Percentiles rank a stretch among this genome's conserved stretches.
These are phyloP conservation scores for Scenedesmus sp. DNA, from an alignment of 163 green algal species.

Conservation along the genomic window DNA sequence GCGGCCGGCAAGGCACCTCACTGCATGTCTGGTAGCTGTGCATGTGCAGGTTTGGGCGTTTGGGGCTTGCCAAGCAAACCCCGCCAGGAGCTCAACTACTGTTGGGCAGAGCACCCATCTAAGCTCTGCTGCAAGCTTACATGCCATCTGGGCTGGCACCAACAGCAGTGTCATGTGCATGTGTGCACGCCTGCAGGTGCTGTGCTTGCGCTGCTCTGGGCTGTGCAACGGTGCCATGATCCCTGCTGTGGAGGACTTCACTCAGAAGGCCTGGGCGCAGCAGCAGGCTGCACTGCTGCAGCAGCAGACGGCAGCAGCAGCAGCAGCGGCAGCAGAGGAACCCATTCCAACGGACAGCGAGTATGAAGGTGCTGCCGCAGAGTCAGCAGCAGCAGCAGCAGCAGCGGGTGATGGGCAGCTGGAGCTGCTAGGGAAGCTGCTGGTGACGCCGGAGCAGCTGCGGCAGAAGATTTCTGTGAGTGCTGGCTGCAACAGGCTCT, in stretches of 20 bases:
- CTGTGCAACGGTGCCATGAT: slow-evolving; percentile 90
- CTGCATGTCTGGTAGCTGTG: background rate
- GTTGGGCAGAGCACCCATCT: too few species aligned
- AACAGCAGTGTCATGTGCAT: background rate
- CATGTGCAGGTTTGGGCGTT: background rate
- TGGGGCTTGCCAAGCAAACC: too few species aligned
- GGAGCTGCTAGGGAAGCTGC: slow-evolving; percentile 65
- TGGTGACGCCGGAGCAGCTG: slow-evolving; percentile 85
- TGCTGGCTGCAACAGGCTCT: background rate
- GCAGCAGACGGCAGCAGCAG: background rate
- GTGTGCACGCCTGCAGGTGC: slow-evolving; percentile 41
- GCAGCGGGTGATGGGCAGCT: slow-evolving; percentile 36
- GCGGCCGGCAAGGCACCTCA: background rate
- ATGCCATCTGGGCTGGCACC: background rate
- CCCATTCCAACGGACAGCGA: background rate
- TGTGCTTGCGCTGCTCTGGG: slow-evolving; percentile 79
- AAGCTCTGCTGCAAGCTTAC: too few species aligned
- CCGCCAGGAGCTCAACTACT: too few species aligned
- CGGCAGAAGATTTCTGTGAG: slow-evolving; percentile 74
- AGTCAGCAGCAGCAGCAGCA: slow-evolving; percentile 32
- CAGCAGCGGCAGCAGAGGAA: slow-evolving; percentile 15
- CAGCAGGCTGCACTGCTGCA: slow-evolving; percentile 17
- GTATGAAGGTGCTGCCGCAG: slow-evolving; percentile 10
- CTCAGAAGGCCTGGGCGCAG: slow-evolving; percentile 55
- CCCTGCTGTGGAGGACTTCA: slow-evolving; percentile 81